These are phyloP conservation scores for Ensete glaucum DNA, from an alignment of 176 grass and related monocot species.

Conservation along the genomic window DNA sequence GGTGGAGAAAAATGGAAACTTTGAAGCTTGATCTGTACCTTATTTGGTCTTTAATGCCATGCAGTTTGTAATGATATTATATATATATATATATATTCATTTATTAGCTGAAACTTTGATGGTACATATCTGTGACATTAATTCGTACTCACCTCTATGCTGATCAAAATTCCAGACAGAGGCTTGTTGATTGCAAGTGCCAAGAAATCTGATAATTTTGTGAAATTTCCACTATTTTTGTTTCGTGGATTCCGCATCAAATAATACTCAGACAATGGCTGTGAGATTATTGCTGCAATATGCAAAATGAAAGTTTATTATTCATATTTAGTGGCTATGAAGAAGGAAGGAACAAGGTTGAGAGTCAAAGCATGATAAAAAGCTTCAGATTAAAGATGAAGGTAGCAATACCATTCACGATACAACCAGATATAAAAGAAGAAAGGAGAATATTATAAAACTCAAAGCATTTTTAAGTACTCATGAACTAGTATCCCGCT, in stretches of 20 bases:
- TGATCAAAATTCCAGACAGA: slow-evolving; percentile 63
- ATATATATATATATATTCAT: too few relatives aligned
- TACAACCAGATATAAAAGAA: neutral
- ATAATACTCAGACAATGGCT: slow-evolving; percentile 9
- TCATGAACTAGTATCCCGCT: neutral
- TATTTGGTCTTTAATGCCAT: too few relatives aligned
- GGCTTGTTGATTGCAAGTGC: slow-evolving; percentile 37
- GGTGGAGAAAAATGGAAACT: neutral
- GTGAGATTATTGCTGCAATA: slow-evolving; percentile 59
- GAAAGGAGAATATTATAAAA: neutral
- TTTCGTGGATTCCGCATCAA: slow-evolving; percentile 53
- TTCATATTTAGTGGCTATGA: neutral
- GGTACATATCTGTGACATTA: neutral
- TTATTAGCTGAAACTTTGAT: too few relatives aligned
- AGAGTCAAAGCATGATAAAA: neutral
- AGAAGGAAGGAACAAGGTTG: neutral
- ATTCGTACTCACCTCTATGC: slow-evolving; percentile 38
- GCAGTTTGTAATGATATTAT: too few relatives aligned
- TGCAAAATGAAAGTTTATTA: neutral
- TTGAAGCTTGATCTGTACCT: neutral
- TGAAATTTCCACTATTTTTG: slow-evolving; percentile 40
- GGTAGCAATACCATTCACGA: neutral
- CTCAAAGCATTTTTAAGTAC: neutral
- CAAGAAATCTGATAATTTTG: slow-evolving; percentile 67
- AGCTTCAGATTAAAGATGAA: neutral